Evolutionary conservation across 2,329 filamentous ascomycete species (phyloP).

Genomic region (Talaromyces sp.): DNA sequence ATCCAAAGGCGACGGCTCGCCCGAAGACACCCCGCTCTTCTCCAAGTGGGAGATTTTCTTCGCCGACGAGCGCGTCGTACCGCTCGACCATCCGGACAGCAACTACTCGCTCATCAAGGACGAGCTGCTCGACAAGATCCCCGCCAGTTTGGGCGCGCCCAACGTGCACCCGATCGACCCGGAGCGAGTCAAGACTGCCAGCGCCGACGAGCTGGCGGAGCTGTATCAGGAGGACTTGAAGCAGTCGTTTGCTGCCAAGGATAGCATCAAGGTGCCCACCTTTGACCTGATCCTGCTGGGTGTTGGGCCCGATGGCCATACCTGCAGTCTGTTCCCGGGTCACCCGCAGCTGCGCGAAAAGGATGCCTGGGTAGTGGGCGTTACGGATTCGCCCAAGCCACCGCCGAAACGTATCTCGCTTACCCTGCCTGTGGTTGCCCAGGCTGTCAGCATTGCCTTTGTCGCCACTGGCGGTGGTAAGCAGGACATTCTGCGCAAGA

Average conservation of each 20-base stretch:
- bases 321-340: constrained; percentile 90
- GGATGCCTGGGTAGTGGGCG: constrained; percentile 85
- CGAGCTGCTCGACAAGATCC: constrained; percentile 85
- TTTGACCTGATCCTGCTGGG: constrained; percentile 93
- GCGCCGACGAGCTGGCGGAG: constrained; percentile 88
- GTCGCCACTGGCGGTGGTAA: constrained; percentile 85
- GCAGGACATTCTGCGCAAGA: constrained; percentile 85
- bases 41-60: constrained; percentile 97
- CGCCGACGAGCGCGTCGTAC: constrained; percentile 91
- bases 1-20: constrained; percentile 42
- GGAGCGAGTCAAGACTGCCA: constrained; percentile 61
- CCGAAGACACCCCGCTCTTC: constrained; percentile 65
- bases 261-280: constrained; percentile 88
- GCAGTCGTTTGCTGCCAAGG: constrained; percentile 77
- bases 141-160: constrained; percentile 58
- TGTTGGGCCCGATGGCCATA: constrained; percentile 93
- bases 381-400: constrained; percentile 91
- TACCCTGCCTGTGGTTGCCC: constrained; percentile 82
- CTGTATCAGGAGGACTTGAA: constrained; percentile 88
- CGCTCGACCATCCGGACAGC: constrained; percentile 85
- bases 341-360: constrained; percentile 81
- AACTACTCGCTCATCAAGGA: constrained; percentile 86
- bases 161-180: constrained; percentile 74
- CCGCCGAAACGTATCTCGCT: constrained; percentile 86
- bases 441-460: constrained; percentile 81